phyloP scores from a whole-genome alignment of 2,329 filamentous ascomycete species.

The Cercospora sp. region DNA sequence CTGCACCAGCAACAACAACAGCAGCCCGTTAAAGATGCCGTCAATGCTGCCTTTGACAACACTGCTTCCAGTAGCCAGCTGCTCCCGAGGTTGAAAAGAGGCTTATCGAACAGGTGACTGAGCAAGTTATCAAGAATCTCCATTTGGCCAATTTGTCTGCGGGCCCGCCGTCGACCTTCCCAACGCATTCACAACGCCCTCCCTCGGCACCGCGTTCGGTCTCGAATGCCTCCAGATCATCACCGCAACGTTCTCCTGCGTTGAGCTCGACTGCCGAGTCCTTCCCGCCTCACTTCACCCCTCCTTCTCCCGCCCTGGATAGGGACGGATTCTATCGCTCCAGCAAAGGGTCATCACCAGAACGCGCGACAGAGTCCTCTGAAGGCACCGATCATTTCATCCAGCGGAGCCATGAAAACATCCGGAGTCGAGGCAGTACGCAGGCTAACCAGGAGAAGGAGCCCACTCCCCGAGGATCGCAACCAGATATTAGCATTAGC shows the following conservation, averaged over 20 bases:
- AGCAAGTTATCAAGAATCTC: conserved; percentile 52
- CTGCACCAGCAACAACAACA: conserved; percentile 33
- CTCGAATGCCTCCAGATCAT: conserved; percentile 38
- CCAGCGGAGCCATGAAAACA: conserved; percentile 26
- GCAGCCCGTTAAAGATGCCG: conserved; percentile 58
- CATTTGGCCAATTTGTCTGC: conserved; percentile 30
- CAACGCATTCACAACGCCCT: conserved; percentile 35
- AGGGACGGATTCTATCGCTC: conserved; percentile 21
- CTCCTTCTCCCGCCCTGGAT: conserved; percentile 51
- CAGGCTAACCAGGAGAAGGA: conserved; percentile 22
- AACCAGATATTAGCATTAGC: conserved; percentile 18
- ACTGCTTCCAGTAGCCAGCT: conserved; percentile 53
- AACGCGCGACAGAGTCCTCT: conserved; percentile 30
- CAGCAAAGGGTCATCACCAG: conserved; percentile 42
- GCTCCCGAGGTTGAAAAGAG: conserved; percentile 62
- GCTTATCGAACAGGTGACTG: conserved; percentile 59
- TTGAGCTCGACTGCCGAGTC: conserved; percentile 45
- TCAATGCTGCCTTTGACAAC: conserved; percentile 57
- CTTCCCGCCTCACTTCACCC: conserved; percentile 55
- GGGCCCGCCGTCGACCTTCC: conserved; percentile 25
- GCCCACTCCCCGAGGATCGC: conserved; percentile 28
- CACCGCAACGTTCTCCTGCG: conserved; percentile 37
- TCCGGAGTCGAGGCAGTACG: conserved; percentile 23
- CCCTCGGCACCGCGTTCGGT: conserved; percentile 19
- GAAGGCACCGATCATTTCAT: conserved; percentile 28